Evolutionary conservation across 2,329 filamentous ascomycete species (phyloP), one percentile per base, ranked within the genome.

Genomic region (Corinectria fuckeliana): DNA sequence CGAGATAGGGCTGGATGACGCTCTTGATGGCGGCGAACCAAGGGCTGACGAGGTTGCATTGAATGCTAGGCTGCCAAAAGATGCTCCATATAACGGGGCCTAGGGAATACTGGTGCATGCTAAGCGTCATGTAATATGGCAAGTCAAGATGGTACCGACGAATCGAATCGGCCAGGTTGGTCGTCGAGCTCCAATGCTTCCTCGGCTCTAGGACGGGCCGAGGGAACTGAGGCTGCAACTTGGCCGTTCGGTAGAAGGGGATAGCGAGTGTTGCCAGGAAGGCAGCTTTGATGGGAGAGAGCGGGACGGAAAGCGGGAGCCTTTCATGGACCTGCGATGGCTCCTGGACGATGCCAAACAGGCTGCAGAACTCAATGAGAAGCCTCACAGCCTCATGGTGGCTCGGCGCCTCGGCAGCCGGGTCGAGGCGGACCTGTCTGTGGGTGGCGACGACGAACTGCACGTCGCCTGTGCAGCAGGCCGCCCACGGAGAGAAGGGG

Each of bases 81-180:
- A 73, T 63, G 45, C 70, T 69, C 71, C 71, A 73, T n/a, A 73
- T 38, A 8, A 72, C 63, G 21, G 71, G 63, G 2, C 68, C 69
- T n/a, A 71, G 48, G 20, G 63, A 56, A 20, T 59, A 56, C 11
- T 65, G 67, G n/a, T 70, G 65, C 67, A 71, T 67, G 55, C 71
- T 72, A 32, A 73, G 63, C n/a, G 71, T 73, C 71, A 73, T 72
- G 58, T 72, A 68, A 50, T 72, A 73, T 26, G 51, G 65, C 20
- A 65, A 57, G 21, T 70, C 68, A 18, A 38, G 38, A 5, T 63
- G 59, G 10, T 70, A 70, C 14, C 56, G 54, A 36, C 55, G 65
- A 20, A 70, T 50, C 13, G 62, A 59, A 10, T 64, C 50, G 16
- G 36, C 30, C 26, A 64, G 60, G 16, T 54, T 39, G 41, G 56